Base-by-base conservation (phyloP, 2,329 filamentous ascomycete species). In the Trichoderma sp. region DNA sequence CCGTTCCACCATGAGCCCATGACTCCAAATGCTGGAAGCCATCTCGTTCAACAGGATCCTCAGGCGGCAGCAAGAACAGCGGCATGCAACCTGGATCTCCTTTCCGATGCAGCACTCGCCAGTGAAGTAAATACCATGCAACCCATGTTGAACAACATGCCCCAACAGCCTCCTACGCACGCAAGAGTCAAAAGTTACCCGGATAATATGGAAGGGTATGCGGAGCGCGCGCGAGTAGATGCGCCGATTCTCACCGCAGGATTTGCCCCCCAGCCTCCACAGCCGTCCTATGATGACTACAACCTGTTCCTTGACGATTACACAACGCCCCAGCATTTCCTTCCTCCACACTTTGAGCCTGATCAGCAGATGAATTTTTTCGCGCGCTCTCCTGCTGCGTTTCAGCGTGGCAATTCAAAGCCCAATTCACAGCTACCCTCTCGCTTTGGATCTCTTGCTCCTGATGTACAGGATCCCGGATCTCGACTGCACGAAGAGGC, bases 271-370 rank as follows among this genome's bases (percentile, higher is more conserved):
- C 77, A 75, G 37, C 74, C 75, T 26, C 69, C 74, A 1, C 74
- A 75, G 52, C 75, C 77, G 3, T 76, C 83, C 1, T 85, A 86
- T 70, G 85, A 88, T 68, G 85, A 87, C 71, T 88, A 88, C 71
- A 86, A 87, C 69, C 76, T 88, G 14, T 88, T 89, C 69, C 77
- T 89, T 64, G 87, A 89, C 74, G 86, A 89, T 61, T 86, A 86
- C 71, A 80, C 81, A 11, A 79, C 83, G 1, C 83, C 85, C 8
- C 83, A 85, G 0, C 84, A 88, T 71, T 86, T 87, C 66, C 75
- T 88, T 1, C 85, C 86, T 1, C 82, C 85, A 3, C 83, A 83
- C 3, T 84, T 87, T 58, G 86, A 88, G 69, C 77, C 81, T 1
- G 86, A 88, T 14, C 83, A 85, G 70, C 81, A 84, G 18, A 83